phyloP scores from a whole-genome alignment of 2,329 filamentous ascomycete species.

The Monilinia vaccinii-corymbosi region DNA sequence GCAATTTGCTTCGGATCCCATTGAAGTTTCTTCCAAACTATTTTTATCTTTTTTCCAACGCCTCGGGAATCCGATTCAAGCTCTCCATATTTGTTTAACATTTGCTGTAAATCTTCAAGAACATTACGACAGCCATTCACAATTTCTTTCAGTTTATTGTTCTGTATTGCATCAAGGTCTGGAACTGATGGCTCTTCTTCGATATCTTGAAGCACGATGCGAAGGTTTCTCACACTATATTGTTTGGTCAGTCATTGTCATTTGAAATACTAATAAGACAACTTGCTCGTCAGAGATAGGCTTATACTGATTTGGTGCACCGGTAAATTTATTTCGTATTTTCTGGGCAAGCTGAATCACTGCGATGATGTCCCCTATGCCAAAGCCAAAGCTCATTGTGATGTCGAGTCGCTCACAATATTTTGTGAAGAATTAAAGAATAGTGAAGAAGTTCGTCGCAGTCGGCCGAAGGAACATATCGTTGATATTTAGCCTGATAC shows the following conservation, averaged over 20 bases:
- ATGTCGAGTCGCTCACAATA: neutral
- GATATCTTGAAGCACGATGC: slow-evolving; percentile 11
- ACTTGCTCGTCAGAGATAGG: slow-evolving; percentile 5
- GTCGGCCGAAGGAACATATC: neutral
- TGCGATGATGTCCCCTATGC: slow-evolving; percentile 27
- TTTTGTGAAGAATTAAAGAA: neutral
- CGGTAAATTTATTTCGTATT: slow-evolving; percentile 23
- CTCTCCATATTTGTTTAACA: slow-evolving; percentile 8
- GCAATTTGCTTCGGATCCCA: slow-evolving; percentile 21
- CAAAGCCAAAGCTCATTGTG: slow-evolving; percentile 29
- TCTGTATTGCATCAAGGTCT: slow-evolving; percentile 16
- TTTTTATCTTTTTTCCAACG: slow-evolving; percentile 12
- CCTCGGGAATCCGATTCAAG: slow-evolving; percentile 6
- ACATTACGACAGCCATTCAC: slow-evolving; percentile 13
- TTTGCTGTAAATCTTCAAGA: slow-evolving; percentile 11
- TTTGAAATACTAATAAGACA: neutral
- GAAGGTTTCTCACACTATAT: slow-evolving; percentile 10
- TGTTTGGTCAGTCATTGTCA: neutral
- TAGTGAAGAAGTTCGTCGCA: neutral
- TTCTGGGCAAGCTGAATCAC: slow-evolving; percentile 24
- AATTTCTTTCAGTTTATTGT: slow-evolving; percentile 18
- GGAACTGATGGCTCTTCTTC: slow-evolving; percentile 16
- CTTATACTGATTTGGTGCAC: slow-evolving; percentile 26
- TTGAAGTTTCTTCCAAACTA: slow-evolving; percentile 23
- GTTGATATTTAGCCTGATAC: neutral